Evolutionary conservation across 208 protist species (phyloP).

Genomic region (Porcisia hertigi): DNA sequence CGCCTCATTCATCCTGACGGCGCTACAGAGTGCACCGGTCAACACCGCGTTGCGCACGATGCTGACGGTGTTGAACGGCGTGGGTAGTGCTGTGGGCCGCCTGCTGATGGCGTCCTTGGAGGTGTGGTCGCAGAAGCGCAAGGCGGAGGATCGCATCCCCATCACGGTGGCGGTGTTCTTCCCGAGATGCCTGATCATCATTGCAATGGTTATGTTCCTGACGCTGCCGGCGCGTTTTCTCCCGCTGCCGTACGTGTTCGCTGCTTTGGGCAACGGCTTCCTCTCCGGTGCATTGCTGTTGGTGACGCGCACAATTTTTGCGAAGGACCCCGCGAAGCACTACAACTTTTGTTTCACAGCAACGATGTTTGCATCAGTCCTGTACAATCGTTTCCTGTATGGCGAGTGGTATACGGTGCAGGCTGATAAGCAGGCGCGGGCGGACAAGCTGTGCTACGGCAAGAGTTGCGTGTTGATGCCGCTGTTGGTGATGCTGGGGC

Average conservation of each 20-base stretch:
- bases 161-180: conserved; percentile 51
- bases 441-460: conserved; percentile 36
- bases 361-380: conserved; percentile 27
- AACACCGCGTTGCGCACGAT: conserved; percentile 40
- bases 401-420: conserved; percentile 72
- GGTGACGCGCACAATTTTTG: conserved; percentile 69
- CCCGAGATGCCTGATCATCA: conserved; percentile 41
- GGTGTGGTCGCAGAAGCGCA: conserved; percentile 52
- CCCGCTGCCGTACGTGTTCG: conserved; percentile 53
- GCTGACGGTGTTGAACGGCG: conserved; percentile 61
- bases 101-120: conserved; percentile 60
- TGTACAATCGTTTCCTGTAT: conserved; percentile 69
- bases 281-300: conserved; percentile 37
- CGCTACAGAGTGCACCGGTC: conserved; percentile 40
- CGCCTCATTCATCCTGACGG: conserved; percentile 47
- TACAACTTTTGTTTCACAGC: conserved; percentile 65
- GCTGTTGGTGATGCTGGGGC: conserved; percentile 39
- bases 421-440: conserved; percentile 44
- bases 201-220: conserved; percentile 45
- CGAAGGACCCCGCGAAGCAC: conserved; percentile 67
- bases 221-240: conserved; percentile 37
- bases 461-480: conserved; percentile 53
- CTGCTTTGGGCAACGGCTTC: conserved; percentile 64
- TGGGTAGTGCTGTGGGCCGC: conserved; percentile 68
- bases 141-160: conserved; percentile 59